A percentile compares a stretch with the other conserved stretches of the same genome.
Evolutionary conservation across 805 yeast species (phyloP).

Genomic region (Saturnispora saitoi): DNA sequence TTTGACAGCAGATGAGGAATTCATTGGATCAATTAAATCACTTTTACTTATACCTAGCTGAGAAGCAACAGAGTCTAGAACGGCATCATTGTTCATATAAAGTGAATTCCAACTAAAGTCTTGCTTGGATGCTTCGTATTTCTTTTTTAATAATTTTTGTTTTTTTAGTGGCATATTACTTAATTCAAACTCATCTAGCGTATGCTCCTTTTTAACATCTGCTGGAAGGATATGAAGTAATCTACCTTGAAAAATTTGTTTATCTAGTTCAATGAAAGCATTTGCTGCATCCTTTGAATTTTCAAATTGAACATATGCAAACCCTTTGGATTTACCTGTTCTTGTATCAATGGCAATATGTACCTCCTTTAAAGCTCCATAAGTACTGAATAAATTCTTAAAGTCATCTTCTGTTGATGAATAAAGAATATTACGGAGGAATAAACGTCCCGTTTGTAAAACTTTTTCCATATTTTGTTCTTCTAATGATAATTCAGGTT

Average conservation of each 20-base stretch:
- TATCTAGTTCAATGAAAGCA: conserved; percentile 72
- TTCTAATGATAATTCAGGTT: conserved; percentile 29
- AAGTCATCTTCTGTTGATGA: conserved; percentile 76
- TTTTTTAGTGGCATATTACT: conserved; percentile 88
- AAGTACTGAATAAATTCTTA: conserved; percentile 49
- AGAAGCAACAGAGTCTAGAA: conserved; percentile 78
- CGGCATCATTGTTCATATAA: conserved; percentile 86
- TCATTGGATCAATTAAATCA: conserved; percentile 80
- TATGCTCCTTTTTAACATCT: conserved; percentile 70
- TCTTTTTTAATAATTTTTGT: conserved; percentile 76
- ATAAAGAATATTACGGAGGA: conserved; percentile 79
- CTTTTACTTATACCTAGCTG: conserved; percentile 78
- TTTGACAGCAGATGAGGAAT: conserved; percentile 81
- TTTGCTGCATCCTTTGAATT: conserved; percentile 61
- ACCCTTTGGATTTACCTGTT: conserved; percentile 87
- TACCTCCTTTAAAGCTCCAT: conserved; percentile 75
- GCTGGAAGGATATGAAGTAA: conserved; percentile 84
- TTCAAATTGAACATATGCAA: conserved; percentile 74
- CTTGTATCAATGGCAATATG: conserved; percentile 88
- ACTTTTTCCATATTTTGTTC: conserved; percentile 45
- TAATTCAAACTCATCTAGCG: conserved; percentile 82
- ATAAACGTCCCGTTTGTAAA: conserved; percentile 66
- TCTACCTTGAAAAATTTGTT: conserved; percentile 89
- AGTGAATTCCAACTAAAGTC: conserved; percentile 95
- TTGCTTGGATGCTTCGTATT: conserved; percentile 73